Evolutionary conservation across 768 basidiomycete genomes (phyloP), one percentile per base, ranked within the genome.

Genomic region (Cytidiella melzeri): DNA sequence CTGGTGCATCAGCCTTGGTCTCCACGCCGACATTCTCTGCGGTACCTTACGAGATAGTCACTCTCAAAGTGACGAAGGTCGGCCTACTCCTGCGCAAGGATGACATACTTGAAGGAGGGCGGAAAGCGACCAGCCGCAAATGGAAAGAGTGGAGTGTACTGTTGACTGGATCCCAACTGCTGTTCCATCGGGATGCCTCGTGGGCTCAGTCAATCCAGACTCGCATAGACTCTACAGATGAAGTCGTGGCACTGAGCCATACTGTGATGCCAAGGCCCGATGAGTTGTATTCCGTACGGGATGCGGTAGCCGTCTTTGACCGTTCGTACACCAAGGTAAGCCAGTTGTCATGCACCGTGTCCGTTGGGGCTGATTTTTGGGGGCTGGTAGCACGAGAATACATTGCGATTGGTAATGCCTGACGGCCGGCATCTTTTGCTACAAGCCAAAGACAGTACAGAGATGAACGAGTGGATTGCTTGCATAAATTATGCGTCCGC

Each of bases 401-500:
- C 87, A 2, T 83, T 97, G 62, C 83, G 91, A 20, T 76, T 97
- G 50, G 73, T 81, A 23, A 74, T 90, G 62, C 73, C 81, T 21
- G 80, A 87, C 57, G 83, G 89, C 10, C 85, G 90, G 1, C 87
- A 92, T 56, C 80, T 86, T 51, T 77, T 98, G 30, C 73, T 97
- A 18, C 90, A 92, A 61, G 77, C 87, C 5, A 60, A 72, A 11
- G 73, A 78, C 57, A 82, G 84, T 51, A 64, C 69, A 39, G 89
- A 93, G 50, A 76, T 90, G 70, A 86, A 93, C 57, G 79, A 84
- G 54, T 99, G 96, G 96, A 83, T 98, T 54, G 76, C 85, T 12
- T 73, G 76, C 26, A 92, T 98, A 61, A 99, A 99, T 67, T 98
- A 96, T 62, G 92, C 92, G 2, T 86, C 91, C 51, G 74, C 90